Conservation (phyloP, 768 basidiomycete genomes). For the Pleurotus tuoliensis region DNA sequence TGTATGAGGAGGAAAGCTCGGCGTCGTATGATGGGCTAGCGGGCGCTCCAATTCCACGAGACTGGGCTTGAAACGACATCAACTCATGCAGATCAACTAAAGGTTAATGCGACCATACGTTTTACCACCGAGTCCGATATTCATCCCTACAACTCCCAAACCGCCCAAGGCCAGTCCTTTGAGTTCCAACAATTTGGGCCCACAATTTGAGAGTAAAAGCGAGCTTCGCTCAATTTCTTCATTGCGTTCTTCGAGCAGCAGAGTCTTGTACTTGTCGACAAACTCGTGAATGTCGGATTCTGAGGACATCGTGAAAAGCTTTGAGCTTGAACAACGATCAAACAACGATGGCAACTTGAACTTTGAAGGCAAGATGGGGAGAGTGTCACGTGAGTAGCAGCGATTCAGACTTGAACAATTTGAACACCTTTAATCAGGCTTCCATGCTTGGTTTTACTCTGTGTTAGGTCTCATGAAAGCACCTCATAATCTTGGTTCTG, state of each 20-base stretch:
- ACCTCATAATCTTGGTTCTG: no score
- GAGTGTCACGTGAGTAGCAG: no score
- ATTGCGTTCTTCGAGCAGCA: conserved; percentile 70
- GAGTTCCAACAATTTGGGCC: conserved; percentile 81
- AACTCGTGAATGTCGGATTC: conserved; percentile 47
- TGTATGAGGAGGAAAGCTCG: conserved; percentile 80
- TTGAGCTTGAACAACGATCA: no score
- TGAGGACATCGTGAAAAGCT: conserved; percentile 21
- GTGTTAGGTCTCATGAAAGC: no score
- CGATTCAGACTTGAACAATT: no score
- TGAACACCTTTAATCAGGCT: no score
- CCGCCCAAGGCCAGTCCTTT: conserved; percentile 79
- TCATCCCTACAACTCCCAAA: conserved; percentile 66
- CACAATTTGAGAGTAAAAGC: conserved; percentile 77
- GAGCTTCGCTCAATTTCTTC: conserved; percentile 84
- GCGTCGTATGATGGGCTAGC: conserved; percentile 67
- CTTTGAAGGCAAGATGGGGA: no score
- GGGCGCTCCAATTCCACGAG: conserved; percentile 86
- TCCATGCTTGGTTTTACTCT: no score
- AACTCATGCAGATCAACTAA: conserved; percentile 8
- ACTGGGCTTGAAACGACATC: conserved; percentile 44
- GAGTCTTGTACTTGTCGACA: conserved; percentile 58
- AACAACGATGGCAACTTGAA: no score
- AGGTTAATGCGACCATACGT: conserved; percentile 47
- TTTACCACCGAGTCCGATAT: conserved; percentile 88